Evolutionary conservation across 2,329 filamentous ascomycete species (phyloP).

Genomic region (Pseudocercospora musae): DNA sequence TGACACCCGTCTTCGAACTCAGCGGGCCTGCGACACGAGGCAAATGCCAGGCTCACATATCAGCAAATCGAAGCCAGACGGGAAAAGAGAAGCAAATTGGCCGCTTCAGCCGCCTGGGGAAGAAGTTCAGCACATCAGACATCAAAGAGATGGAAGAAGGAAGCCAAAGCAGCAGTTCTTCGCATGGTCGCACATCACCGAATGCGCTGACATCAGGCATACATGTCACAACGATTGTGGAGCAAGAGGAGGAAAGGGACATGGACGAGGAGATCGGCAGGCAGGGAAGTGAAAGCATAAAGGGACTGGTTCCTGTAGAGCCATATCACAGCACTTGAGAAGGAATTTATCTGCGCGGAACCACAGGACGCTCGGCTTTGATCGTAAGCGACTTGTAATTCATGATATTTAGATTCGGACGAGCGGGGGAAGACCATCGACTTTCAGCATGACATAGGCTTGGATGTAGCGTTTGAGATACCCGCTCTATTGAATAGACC

Average conservation of each 20-base stretch:
- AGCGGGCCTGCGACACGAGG: slow-evolving; percentile 7
- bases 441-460: background rate
- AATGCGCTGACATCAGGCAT: slow-evolving; percentile 6
- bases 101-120: background rate
- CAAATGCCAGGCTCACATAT: slow-evolving; percentile 10
- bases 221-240: slow-evolving; percentile 20
- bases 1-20: slow-evolving; percentile 12
- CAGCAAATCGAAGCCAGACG: slow-evolving; percentile 12
- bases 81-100: background rate
- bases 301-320: slow-evolving; percentile 6
- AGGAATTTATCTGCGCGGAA: background rate
- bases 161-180: slow-evolving; percentile 4
- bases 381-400: background rate
- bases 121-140: slow-evolving; percentile 3
- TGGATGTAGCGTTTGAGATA: background rate
- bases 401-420: background rate
- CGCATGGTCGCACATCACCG: slow-evolving; percentile 1
- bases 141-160: slow-evolving; percentile 12
- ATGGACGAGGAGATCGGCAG: slow-evolving; percentile 4
- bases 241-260: slow-evolving; percentile 19
- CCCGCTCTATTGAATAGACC: too few relatives aligned
- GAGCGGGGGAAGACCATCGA: background rate
- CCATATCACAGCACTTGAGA: background rate
- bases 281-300: slow-evolving; percentile 17
- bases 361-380: background rate